Percentiles rank a stretch among this genome's conserved stretches.
Conservation (phyloP, 2,329 filamentous ascomycete species). For the Zopfia rhizophila region DNA sequence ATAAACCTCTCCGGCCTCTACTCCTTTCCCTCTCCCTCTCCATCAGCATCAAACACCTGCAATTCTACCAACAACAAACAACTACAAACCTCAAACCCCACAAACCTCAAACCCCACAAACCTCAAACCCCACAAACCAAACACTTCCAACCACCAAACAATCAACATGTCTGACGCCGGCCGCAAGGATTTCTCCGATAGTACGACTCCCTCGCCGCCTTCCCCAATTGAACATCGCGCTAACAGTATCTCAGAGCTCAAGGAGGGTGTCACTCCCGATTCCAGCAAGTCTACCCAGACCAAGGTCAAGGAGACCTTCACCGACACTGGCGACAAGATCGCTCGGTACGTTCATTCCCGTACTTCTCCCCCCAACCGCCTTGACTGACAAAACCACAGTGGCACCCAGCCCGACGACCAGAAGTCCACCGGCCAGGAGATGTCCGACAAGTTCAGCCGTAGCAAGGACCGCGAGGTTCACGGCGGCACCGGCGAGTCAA, state of each 20-base stretch:
- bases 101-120: constrained; percentile 24
- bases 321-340: constrained; percentile 66
- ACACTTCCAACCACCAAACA: constrained; percentile 37
- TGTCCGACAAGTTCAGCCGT: constrained; percentile 53
- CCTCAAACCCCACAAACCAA: constrained; percentile 27
- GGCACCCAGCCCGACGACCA: constrained; percentile 62
- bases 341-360: constrained; percentile 54
- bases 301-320: constrained; percentile 67
- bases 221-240: constrained; percentile 13
- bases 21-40: constrained; percentile 14
- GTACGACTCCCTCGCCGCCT: constrained; percentile 33
- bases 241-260: constrained; percentile 58
- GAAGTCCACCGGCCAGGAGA: constrained; percentile 66
- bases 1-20: constrained; percentile 30
- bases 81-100: constrained; percentile 28
- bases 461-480: constrained; percentile 51
- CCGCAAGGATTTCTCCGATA: constrained; percentile 70
- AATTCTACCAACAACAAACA: constrained; percentile 27
- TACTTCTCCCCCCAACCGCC: not conserved
- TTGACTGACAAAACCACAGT: constrained; percentile 42
- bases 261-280: constrained; percentile 68
- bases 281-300: constrained; percentile 69
- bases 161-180: constrained; percentile 69
- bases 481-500: constrained; percentile 48
- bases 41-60: constrained; percentile 28